Base-by-base conservation (phyloP, 2,329 filamentous ascomycete species). In the Berkeleyomyces basicola region DNA sequence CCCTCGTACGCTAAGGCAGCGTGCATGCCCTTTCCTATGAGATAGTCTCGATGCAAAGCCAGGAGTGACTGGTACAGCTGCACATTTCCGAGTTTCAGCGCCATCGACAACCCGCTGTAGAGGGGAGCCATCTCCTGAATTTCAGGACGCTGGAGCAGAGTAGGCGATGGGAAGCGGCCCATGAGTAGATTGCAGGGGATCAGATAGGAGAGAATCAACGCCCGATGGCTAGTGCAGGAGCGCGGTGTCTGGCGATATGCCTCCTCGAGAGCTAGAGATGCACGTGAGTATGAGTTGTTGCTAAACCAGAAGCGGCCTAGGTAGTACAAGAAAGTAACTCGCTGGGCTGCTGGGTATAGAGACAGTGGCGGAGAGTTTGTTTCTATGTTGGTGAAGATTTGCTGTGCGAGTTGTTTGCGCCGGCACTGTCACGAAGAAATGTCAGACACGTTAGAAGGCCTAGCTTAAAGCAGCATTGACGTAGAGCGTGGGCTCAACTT, bases 281-380 rank as follows among this genome's bases (percentile, higher is more conserved):
- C 90, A 36, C 87, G 84, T 66, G 82, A 83, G 72, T 90, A 96
- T 70, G 95, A 86, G 67, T 84, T 87, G 71, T 89, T 91, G 66
- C 88, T 84, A 71, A 95, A 90, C 70, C 91, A 84, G 74, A 92
- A 96, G 64, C 90, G 86, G 16, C 92, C 92, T 4, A 97, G 84
- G 71, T 96, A 96, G 75, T 96, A 96, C 11, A 97, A 84, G 68
- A 91, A 97, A 3, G 90, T 95, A 59, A 96, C 90, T 58, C 90
- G 83, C 71, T 97, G 88, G 4, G 87, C 82, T 31, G 88, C 89
- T 2, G 91, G 90, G 70, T 95, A 97, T 60, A 88, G 81, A 1
- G 82, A 79, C 10, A 97, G 75, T 0, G 90, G 88, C 0, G 90
- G 90, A 0, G 88, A 91, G 67, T 88, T 87, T 63, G 87, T 85